phyloP scores from a whole-genome alignment of 768 basidiomycete genomes.

The Tricholoma flavovirens region DNA sequence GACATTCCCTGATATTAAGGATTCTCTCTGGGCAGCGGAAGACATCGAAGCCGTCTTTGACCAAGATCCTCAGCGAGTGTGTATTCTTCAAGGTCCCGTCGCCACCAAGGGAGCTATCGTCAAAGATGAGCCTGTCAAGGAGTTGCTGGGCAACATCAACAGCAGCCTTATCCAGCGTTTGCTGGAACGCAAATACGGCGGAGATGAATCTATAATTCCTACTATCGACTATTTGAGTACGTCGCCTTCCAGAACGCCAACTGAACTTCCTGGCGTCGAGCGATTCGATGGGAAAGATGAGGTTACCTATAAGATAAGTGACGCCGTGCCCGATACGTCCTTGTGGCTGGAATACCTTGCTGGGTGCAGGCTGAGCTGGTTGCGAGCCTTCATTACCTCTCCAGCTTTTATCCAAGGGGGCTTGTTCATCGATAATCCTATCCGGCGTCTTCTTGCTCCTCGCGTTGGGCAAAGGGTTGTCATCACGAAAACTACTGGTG shows the following conservation, averaged over 20 bases:
- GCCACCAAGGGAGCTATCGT: conserved; percentile 81
- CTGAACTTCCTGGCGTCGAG: conserved; percentile 35
- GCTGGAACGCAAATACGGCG: conserved; percentile 69
- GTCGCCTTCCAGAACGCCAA: conserved; percentile 29
- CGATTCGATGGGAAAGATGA: conserved; percentile 36
- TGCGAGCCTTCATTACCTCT: conserved; percentile 77
- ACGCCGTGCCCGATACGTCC: conserved; percentile 48
- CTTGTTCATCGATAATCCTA: conserved; percentile 83
- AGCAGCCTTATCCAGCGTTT: conserved; percentile 70
- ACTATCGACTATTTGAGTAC: conserved; percentile 75
- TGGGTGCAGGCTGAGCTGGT: conserved; percentile 79
- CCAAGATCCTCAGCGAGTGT: conserved; percentile 97
- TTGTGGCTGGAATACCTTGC: conserved; percentile 84
- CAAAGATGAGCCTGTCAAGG: conserved; percentile 93
- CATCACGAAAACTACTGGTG: conserved; percentile 41
- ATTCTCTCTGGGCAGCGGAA: conserved; percentile 96
- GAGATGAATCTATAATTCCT: conserved; percentile 73
- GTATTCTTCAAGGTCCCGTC: conserved; percentile 95
- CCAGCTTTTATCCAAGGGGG: conserved; percentile 82
- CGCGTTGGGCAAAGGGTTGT: conserved; percentile 75
- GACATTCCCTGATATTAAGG: conserved; percentile 37
- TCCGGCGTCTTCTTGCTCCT: conserved; percentile 81
- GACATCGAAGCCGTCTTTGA: conserved; percentile 99
- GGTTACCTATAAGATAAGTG: conserved; percentile 46
- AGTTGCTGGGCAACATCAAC: conserved; percentile 87